Base-by-base conservation (phyloP, 2,329 filamentous ascomycete genomes). In the Sclerotinia trifoliorum region DNA sequence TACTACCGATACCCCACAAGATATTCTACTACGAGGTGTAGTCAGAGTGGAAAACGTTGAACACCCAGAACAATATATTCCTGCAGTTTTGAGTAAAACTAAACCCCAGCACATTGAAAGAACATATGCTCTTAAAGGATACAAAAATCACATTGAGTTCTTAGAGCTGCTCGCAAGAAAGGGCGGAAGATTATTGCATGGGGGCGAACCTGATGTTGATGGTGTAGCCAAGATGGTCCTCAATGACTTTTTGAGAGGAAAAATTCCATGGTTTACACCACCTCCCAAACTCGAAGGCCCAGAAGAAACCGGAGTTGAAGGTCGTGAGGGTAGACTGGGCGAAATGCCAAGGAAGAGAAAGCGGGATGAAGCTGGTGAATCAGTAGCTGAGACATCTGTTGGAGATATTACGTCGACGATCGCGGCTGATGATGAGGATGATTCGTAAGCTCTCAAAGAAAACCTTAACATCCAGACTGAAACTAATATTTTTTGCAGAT, bases 211-310 rank as follows among this genome's bases (percentile, higher is more conserved):
- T 5, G 95, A 99, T 78, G 81, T 97, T 67, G 94, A 98, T 75
- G 93, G 94, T 75, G 93, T 97, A 60, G 95, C 95, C 1, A 97
- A 97, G 80, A 97, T 97, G 88, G 91, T 99, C 0, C 82, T 99
- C 69, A 98, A 97, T 75, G 95, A 99, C 77, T 99, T 98, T 78
- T 87, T 98, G 76, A 84, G 95, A 71, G 95, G 95, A 68, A 97
- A 94, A 80, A 92, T 98, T 35, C 95, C 95, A 1, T 99, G 96
- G 95, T 99, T 93, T 77, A 95, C 92, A 0, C 88, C 93, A 11
- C 89, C 93, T 13, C 93, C 94, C 2, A 80, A 84, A 19, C 77
- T 79, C 4, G 86, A 86, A 60, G 82, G 81, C 13, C 82, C 82
- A 8, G 84, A 86, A 44, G 82, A 80, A 19, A 80, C 81, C 44